phyloP scores from a whole-genome alignment of 2,329 filamentous ascomycete genomes.

The Colletotrichum lindemuthianum region DNA sequence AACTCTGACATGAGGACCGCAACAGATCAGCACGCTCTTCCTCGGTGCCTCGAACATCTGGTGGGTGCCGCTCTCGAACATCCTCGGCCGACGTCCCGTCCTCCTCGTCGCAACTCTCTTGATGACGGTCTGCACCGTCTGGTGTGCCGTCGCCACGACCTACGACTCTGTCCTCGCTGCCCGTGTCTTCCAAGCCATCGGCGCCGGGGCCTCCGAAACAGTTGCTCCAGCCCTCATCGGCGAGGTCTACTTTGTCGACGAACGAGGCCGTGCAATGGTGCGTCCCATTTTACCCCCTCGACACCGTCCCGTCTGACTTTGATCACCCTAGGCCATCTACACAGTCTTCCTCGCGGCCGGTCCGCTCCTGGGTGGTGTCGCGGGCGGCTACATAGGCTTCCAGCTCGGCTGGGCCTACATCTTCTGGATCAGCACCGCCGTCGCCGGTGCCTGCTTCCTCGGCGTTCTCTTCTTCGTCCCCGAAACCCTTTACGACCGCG shows the following conservation, averaged over 20 bases:
- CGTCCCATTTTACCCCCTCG: not conserved
- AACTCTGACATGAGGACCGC: not conserved
- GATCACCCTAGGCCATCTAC: conserved; percentile 41
- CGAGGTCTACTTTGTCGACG: conserved; percentile 49
- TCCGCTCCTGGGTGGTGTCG: conserved; percentile 46
- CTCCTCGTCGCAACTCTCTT: conserved; percentile 44
- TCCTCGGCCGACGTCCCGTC: conserved; percentile 45
- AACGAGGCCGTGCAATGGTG: conserved; percentile 48
- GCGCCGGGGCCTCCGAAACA: conserved; percentile 47
- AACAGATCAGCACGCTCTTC: conserved; percentile 46
- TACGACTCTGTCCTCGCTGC: conserved; percentile 43
- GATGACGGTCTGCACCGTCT: conserved; percentile 40
- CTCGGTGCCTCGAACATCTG: conserved; percentile 47
- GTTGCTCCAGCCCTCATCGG: conserved; percentile 47
- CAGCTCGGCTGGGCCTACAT: conserved; percentile 46
- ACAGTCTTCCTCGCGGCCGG: conserved; percentile 45
- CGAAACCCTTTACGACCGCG: conserved; percentile 46
- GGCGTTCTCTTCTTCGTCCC: conserved; percentile 45
- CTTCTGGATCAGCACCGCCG: conserved; percentile 44
- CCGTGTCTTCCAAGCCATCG: conserved; percentile 46
- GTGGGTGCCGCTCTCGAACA: conserved; percentile 50
- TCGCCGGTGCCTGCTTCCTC: conserved; percentile 41
- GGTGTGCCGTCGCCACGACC: conserved; percentile 40
- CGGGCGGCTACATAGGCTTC: conserved; percentile 48
- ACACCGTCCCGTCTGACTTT: too few relatives aligned